Percentiles rank a stretch among this genome's conserved stretches.
Evolutionary conservation across 148 eudicot species (phyloP).

Genomic region (Diospyros kaki): DNA sequence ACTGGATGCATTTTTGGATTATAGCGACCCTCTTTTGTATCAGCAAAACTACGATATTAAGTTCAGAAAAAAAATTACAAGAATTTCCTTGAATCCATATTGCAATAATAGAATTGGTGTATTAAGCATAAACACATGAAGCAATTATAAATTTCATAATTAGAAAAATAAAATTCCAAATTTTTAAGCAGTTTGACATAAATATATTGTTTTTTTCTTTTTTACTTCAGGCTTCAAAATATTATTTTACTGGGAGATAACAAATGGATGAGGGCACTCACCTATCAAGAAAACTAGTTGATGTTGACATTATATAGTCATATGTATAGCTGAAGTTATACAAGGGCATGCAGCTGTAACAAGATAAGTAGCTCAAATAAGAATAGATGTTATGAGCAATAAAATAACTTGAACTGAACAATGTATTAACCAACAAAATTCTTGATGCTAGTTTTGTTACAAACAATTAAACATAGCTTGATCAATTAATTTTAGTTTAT

Average conservation of each 20-base stretch:
- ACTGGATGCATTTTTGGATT: constrained; percentile 89
- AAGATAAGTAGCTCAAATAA: constrained; percentile 11
- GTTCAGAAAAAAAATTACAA: neutral
- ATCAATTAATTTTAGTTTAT: neutral
- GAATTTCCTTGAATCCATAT: neutral
- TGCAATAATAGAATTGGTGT: neutral
- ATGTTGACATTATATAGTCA: constrained; percentile 80
- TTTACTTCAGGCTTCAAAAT: neutral
- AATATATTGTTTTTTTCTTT: too few species aligned
- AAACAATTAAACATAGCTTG: neutral
- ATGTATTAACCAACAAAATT: neutral
- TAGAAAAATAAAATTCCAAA: neutral
- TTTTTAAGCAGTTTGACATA: neutral
- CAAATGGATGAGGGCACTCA: constrained; percentile 21
- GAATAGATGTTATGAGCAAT: constrained; percentile 2
- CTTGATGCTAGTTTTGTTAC: neutral
- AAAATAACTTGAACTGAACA: neutral
- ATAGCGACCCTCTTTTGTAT: constrained; percentile 87
- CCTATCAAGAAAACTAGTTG: constrained; percentile 97
- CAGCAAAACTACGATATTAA: constrained; percentile 64
- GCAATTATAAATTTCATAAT: neutral
- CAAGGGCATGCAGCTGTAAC: constrained; percentile 27
- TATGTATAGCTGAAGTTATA: constrained; percentile 96
- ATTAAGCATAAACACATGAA: neutral
- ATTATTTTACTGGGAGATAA: neutral